A percentile compares a stretch with the other conserved stretches of the same genome.
phyloP scores from a whole-genome alignment of 2,329 filamentous ascomycete genomes.

The Aureobasidium leucospermi region DNA sequence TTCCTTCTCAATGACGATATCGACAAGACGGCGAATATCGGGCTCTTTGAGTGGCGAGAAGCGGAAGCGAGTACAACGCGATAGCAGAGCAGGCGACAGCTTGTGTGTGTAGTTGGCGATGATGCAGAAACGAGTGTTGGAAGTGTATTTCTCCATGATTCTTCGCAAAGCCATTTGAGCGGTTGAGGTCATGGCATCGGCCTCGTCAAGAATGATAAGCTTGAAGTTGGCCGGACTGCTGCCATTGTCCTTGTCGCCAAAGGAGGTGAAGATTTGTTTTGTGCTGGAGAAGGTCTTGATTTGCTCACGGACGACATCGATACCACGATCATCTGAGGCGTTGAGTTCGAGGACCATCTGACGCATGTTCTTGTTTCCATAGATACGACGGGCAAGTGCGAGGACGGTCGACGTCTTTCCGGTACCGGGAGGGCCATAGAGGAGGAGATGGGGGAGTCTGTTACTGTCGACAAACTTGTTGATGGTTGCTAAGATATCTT shows the following conservation, averaged over 20 bases:
- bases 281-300: conserved; percentile 99
- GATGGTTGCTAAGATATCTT: conserved; percentile 95
- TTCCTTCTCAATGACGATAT: conserved; percentile 85
- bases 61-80: conserved; percentile 86
- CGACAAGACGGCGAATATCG: conserved; percentile 79
- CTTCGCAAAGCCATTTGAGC: conserved; percentile 94
- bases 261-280: conserved; percentile 87
- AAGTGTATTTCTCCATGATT: conserved; percentile 99
- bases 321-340: conserved; percentile 92
- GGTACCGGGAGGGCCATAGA: conserved; percentile 93
- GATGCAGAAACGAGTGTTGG: conserved; percentile 95
- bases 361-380: conserved; percentile 83
- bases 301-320: conserved; percentile 95
- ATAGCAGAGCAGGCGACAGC: conserved; percentile 83
- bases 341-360: conserved; percentile 99
- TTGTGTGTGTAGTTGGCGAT: conserved; percentile 99
- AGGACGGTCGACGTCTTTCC: conserved; percentile 97
- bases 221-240: conserved; percentile 58
- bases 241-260: conserved; percentile 29
- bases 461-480: conserved; percentile 97
- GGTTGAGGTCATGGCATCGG: conserved; percentile 99
- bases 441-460: conserved; percentile 85
- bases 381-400: conserved; percentile 86
- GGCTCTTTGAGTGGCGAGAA: conserved; percentile 87
- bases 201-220: conserved; percentile 94